phyloP scores from a whole-genome alignment of 139 green algal genomes.

The Picochlorum sp. region DNA sequence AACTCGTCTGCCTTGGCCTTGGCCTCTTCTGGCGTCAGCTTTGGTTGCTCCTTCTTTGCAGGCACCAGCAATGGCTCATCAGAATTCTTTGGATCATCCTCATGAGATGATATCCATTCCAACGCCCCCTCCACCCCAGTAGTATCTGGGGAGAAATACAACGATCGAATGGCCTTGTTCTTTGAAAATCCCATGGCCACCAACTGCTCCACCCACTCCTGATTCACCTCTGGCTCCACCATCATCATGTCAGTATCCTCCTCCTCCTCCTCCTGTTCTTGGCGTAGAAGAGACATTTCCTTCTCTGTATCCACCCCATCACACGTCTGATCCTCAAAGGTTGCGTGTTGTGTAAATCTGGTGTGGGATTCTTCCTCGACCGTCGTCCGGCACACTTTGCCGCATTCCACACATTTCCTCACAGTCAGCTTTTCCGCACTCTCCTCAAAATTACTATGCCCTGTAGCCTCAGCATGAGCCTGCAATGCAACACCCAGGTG shows the following conservation, averaged over 20 bases:
- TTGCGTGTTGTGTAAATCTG: conserved; percentile 60
- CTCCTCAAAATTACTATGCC: conserved; percentile 76
- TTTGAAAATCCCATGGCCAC: conserved; percentile 57
- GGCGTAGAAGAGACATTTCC: conserved; percentile 51
- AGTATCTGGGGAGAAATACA: conserved; percentile 51
- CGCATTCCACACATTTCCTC: conserved; percentile 58
- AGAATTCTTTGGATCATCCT: conserved; percentile 53
- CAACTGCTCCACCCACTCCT: conserved; percentile 59
- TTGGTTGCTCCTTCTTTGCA: conserved; percentile 42
- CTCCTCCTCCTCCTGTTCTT: conserved; percentile 3
- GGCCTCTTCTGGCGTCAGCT: conserved; percentile 71
- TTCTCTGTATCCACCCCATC: conserved; percentile 56
- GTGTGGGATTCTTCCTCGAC: conserved; percentile 72
- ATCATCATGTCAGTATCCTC: conserved; percentile 30
- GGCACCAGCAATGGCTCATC: conserved; percentile 70
- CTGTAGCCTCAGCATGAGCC: conserved; percentile 37
- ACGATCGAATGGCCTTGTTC: conserved; percentile 35
- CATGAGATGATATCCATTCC: conserved; percentile 72
- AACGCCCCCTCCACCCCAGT: conserved; percentile 56
- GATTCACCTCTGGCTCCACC: conserved; percentile 54
- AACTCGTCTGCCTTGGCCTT: conserved; percentile 53
- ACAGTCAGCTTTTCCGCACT: conserved; percentile 47
- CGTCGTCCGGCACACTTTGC: conserved; percentile 69
- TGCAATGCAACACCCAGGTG: conserved; percentile 9
- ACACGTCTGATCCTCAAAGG: conserved; percentile 55